These are phyloP conservation scores for Caloboletus inedulis DNA, from an alignment of 1,284 basidiomycete species.

Conservation along the genomic window DNA sequence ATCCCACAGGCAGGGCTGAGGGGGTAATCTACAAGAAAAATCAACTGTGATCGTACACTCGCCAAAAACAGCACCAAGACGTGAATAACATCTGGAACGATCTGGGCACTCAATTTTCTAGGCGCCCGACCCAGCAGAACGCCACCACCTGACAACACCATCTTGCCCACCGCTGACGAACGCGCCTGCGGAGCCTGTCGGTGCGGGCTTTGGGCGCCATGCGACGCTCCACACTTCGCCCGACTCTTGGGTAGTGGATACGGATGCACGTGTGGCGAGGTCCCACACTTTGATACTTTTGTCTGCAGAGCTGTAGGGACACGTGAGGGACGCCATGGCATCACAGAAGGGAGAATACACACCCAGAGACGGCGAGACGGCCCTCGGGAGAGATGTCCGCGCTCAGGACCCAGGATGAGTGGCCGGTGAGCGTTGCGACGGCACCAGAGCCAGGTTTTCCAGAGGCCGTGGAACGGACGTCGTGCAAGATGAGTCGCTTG, in stretches of 20 bases:
- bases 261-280: slow-evolving; percentile 69
- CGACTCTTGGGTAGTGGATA: slow-evolving; percentile 73
- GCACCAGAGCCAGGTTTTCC: slow-evolving; percentile 64
- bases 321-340: background rate
- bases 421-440: slow-evolving; percentile 79
- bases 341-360: slow-evolving; percentile 24
- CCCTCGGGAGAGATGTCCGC: slow-evolving; percentile 78
- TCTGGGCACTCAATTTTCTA: slow-evolving; percentile 1
- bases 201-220: slow-evolving; percentile 68
- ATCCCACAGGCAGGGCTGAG: background rate
- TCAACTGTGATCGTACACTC: background rate
- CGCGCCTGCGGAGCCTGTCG: slow-evolving; percentile 53
- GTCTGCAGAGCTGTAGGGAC: slow-evolving; percentile 66
- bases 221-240: slow-evolving; percentile 85
- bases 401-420: slow-evolving; percentile 83
- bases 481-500: slow-evolving; percentile 81
- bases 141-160: slow-evolving; percentile 73
- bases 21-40: slow-evolving; percentile 4
- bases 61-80: slow-evolving; percentile 2
- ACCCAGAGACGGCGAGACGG: slow-evolving; percentile 77
- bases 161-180: slow-evolving; percentile 84
- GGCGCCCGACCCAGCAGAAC: slow-evolving; percentile 54
- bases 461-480: slow-evolving; percentile 64
- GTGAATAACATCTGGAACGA: background rate
- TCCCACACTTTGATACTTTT: slow-evolving; percentile 88